Percentiles rank a stretch among this genome's conserved stretches.
Conservation (phyloP, 768 basidiomycete species). For the Suillus discolor region DNA sequence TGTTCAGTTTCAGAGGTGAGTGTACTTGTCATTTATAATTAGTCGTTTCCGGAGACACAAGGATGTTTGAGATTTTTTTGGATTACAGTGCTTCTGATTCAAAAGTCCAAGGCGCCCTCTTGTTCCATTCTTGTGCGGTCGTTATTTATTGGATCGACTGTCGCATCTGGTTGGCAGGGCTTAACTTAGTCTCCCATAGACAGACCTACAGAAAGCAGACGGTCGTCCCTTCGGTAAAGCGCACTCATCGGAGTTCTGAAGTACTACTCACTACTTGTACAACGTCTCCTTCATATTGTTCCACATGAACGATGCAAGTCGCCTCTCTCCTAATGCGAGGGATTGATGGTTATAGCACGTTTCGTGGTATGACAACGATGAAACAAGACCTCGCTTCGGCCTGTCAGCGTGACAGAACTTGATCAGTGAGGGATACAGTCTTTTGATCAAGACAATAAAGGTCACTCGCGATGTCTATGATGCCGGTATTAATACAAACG, state of each 20-base stretch:
- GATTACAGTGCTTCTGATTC: neutral
- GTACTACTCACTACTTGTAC: neutral
- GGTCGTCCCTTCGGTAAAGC: neutral
- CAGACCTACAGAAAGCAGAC: neutral
- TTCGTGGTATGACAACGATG: neutral
- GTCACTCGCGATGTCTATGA: neutral
- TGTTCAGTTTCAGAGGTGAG: neutral
- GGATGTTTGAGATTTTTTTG: neutral
- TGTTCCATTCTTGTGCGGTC: neutral
- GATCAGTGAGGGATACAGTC: neutral
- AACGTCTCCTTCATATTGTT: neutral
- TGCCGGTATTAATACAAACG: neutral
- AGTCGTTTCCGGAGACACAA: neutral
- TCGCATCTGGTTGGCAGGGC: neutral
- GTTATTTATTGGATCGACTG: neutral
- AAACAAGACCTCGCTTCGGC: neutral
- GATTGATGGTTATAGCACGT: neutral
- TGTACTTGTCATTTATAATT: neutral
- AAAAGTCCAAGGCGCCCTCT: neutral
- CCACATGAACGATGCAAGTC: neutral
- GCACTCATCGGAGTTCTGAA: neutral
- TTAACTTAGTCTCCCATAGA: neutral
- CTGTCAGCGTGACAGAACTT: neutral
- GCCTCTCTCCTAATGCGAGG: neutral
- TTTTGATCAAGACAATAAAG: neutral